Evolutionary conservation across 805 yeast species (phyloP).

Genomic region (Naumovozyma baii): DNA sequence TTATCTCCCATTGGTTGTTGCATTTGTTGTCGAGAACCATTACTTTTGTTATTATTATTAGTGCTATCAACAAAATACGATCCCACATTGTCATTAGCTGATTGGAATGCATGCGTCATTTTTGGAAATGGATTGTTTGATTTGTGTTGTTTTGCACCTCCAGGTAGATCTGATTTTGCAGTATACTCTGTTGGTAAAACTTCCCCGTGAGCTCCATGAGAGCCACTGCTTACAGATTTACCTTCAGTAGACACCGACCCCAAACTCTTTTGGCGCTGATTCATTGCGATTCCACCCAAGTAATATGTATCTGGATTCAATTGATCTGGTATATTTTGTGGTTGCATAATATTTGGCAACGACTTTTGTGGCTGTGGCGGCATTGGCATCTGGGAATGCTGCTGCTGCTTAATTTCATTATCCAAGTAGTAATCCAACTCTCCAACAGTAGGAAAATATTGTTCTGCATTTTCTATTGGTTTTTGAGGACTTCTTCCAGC

Average conservation of each 20-base stretch:
- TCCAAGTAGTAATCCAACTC: slow-evolving; percentile 8
- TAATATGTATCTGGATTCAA: background rate
- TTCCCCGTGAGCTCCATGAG: slow-evolving; percentile 4
- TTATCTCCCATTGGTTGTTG: background rate
- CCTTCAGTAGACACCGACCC: slow-evolving; percentile 14
- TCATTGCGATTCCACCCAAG: slow-evolving; percentile 6
- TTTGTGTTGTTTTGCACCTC: slow-evolving; percentile 22
- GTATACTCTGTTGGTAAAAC: background rate
- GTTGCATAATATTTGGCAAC: background rate
- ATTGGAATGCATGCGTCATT: slow-evolving; percentile 5
- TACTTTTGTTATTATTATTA: background rate
- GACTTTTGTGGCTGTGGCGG: background rate
- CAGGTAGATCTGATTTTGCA: slow-evolving; percentile 2
- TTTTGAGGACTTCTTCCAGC: background rate
- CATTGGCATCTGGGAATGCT: background rate
- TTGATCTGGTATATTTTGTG: background rate
- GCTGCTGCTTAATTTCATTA: slow-evolving; percentile 2
- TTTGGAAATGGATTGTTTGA: slow-evolving; percentile 31
- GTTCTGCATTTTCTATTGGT: background rate
- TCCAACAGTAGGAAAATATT: slow-evolving; percentile 18
- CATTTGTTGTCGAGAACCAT: background rate
- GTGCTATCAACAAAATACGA: background rate
- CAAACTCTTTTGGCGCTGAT: slow-evolving; percentile 12
- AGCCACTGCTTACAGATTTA: slow-evolving; percentile 8
- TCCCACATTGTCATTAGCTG: background rate